These are phyloP conservation scores for Fusarium tanahbumbuense DNA, from an alignment of 2,329 filamentous ascomycete species.

Conservation along the genomic window DNA sequence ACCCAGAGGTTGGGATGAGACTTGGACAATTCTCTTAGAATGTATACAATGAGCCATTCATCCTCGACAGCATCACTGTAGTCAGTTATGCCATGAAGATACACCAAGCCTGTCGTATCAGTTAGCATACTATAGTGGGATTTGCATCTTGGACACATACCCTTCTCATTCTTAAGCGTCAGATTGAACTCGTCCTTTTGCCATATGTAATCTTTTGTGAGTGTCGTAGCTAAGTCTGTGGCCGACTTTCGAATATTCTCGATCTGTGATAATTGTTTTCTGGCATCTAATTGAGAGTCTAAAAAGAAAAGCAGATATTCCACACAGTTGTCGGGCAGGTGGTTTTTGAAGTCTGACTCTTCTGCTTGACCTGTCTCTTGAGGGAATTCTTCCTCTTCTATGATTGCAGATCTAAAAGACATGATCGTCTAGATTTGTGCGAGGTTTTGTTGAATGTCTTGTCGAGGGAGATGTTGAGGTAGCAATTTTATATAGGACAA, in stretches of 20 bases:
- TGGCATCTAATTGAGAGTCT: slow-evolving; percentile 63
- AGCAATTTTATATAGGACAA: not conserved
- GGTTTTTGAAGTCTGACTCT: slow-evolving; percentile 19
- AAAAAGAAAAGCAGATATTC: slow-evolving; percentile 85
- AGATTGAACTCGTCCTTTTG: slow-evolving; percentile 86
- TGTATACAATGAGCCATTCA: slow-evolving; percentile 95
- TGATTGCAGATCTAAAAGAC: slow-evolving; percentile 15
- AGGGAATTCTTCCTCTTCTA: not conserved
- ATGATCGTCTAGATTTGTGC: not conserved
- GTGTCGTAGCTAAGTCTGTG: slow-evolving; percentile 67
- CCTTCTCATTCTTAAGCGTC: slow-evolving; percentile 68
- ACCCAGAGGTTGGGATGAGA: slow-evolving; percentile 82
- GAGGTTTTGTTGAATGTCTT: not conserved
- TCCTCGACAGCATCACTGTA: slow-evolving; percentile 97
- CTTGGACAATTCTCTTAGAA: slow-evolving; percentile 83
- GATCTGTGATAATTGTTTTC: slow-evolving; percentile 72
- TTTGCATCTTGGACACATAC: slow-evolving; percentile 52
- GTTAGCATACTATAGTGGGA: slow-evolving; percentile 12
- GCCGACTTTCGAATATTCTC: slow-evolving; percentile 78
- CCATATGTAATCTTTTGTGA: slow-evolving; percentile 93
- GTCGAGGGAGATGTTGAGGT: slow-evolving; percentile 2
- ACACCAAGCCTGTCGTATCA: slow-evolving; percentile 59
- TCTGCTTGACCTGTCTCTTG: not conserved
- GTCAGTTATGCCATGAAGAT: slow-evolving; percentile 81
- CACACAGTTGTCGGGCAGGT: slow-evolving; percentile 82